Base-by-base conservation (phyloP, 2,329 filamentous ascomycete genomes). In the Botryotinia calthae region DNA sequence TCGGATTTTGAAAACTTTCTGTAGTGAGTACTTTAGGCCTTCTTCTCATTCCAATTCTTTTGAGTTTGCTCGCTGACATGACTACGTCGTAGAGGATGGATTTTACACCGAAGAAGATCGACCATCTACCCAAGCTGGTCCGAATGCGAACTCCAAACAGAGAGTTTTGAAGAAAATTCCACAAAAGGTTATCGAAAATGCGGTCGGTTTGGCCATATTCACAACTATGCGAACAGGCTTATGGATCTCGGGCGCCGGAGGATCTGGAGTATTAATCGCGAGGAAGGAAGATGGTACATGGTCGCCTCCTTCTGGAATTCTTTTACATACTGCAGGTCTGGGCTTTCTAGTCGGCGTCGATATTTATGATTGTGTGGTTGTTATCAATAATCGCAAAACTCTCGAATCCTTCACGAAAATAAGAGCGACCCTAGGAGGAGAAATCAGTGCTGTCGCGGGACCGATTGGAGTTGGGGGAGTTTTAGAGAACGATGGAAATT, bases 141-240 rank as follows among this genome's bases (percentile, higher is more conserved):
- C 85, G 85, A 65, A 63, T 67, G 31, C 46, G 25, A 66, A 86
- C 85, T 63, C 84, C 76, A 84, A 88, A 81, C 90, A 91, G 28
- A 89, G 93, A 78, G 74, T 79, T 1, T 82, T 86, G 69, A 93
- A 95, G 83, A 96, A 94, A 84, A 98, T 98, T 42, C 95, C 95
- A 0, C 85, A 90, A 73, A 88, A 91, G 79, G 93, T 98, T 73
- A 93, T 98, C 77, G 89, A 93, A 80, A 93, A 96, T 83, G 94
- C 95, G 42, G 94, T 95, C 77, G 95, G 94, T 18, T 87, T 98
- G 73, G 95, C 94, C 71, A 93, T 98, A 77, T 98, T 98, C 84
- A 97, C 95, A 0, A 97, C 94, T 44, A 97, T 98, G 94, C 91
- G 95, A 74, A 95, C 93, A 22, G 95, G 95, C 20, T 84, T 98